Evolutionary conservation across 139 green algal species (phyloP), one percentile per base, ranked within the genome.

Genomic region (Tetraselmis striata): DNA sequence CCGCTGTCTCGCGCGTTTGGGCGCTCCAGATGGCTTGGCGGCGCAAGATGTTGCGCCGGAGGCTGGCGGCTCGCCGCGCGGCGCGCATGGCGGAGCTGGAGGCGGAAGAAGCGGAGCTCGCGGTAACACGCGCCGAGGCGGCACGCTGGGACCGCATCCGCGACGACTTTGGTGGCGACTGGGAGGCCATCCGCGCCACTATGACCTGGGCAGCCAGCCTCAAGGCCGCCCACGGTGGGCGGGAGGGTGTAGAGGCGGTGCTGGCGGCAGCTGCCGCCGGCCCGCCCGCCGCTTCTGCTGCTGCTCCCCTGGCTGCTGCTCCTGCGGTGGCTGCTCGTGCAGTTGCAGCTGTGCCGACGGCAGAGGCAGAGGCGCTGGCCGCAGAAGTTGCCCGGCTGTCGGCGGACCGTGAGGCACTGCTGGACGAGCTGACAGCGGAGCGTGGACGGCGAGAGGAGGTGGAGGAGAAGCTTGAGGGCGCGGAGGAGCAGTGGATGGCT

Each of bases 21-120:
- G 45, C 29, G 2, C 83, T 95, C 30, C 92, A 96, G 86, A 87
- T 87, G 84, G 86, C 86, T 23, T 87, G 82, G 88, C 86, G 89
- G 30, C 79, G 79, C 45, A 67, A 67, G 18, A 67, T 67, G 45
- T 18, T 67, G 45, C 45, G 45, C 5, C 45, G 45, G 11, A 81
- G 86, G 1, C 81, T 89, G 1, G 75, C 75, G 27, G 67, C 28
- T 5, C 45, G 45, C 11, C 45, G 45, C 5, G 18, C 5, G 45
- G 45, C 5, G 74, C 89, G 87, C 29, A 0, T 90, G 31, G 30
- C 80, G 28, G 28, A 74, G 58, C 85, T 89, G 29, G 58, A 76
- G 29, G 80, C 75, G 74, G n/a, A 28, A 27, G 81, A 87, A 23
- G 83, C 74, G 1, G 30, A 79, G 79, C 29, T 75, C 45, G 79